Evolutionary conservation across 495 filamentous ascomycete species (phyloP), one percentile per base, ranked within the genome.

Genomic region (Xylaria nigripes): DNA sequence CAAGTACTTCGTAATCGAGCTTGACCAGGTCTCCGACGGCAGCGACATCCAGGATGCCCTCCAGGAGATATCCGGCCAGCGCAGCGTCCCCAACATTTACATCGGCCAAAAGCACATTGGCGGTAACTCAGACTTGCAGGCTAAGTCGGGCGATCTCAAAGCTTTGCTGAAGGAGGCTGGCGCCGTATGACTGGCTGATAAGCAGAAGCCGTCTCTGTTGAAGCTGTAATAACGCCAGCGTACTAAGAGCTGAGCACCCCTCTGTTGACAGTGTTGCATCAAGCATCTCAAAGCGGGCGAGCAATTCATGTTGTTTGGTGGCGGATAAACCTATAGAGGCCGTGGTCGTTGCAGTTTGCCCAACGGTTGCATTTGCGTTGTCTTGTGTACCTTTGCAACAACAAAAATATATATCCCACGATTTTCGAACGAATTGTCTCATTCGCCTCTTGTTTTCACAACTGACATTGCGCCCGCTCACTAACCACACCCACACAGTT

Each of bases 31-130:
- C 87, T 84, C 82, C 45, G 90, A 96, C 69, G 92, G 93, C 53
- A 58, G 70, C 49, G 92, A 77, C 6, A 82, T 99, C 68, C 93
- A 99, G 73, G 71, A 76, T 55, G 91, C 92, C 16, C 85, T 99
- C 54, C 60, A 73, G 34, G 83, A 94, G 62, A 82, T 97, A 58
- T 87, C 82, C 40, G 71, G 74, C 61, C 94, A 99, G 78, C 73
- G 81, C 61, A 90, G 86, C 56, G 93, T 99, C 7, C 93, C 93
- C 50, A 96, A 95, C 73, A 87, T 96, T 74, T 99, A 85, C 77
- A 96, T 99, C 74, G 70, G 71, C 59, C 69, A 90, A 76, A 70
- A 90, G 70, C 93, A 96, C 72, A 93, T 99, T 67, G 92, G 93
- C 36, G 93, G 93, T 46, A 96, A 97, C 81, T 95, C 90, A 6